Percentiles rank a stretch among this genome's conserved stretches.
Conservation (phyloP, 2,329 filamentous ascomycete species). For the Aureobasidium pullulans region DNA sequence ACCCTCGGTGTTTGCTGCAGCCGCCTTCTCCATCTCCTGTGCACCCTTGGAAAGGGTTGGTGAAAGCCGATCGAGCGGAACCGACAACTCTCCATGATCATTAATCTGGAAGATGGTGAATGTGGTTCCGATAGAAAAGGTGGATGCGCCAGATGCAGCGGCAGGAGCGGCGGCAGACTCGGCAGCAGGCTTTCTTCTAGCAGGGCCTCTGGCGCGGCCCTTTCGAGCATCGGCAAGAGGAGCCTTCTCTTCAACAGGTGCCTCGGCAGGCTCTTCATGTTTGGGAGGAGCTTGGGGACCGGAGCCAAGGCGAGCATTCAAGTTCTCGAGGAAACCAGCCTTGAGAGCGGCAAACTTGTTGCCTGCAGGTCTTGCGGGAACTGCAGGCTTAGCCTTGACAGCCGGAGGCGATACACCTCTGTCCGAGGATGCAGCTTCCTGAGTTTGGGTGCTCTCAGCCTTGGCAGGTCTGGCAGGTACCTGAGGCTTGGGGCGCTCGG, state of each 20-base stretch:
- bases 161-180: conserved; percentile 46
- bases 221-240: conserved; percentile 88
- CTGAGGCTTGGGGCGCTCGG: conserved; percentile 56
- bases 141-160: conserved; percentile 45
- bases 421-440: conserved; percentile 28
- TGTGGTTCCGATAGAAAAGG: conserved; percentile 33
- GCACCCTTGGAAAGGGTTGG: conserved; percentile 15
- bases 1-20: conserved; percentile 22
- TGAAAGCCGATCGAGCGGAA: conserved; percentile 19
- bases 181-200: conserved; percentile 60
- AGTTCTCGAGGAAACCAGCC: conserved; percentile 83
- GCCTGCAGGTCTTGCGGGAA: conserved; percentile 69
- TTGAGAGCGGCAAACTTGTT: conserved; percentile 87
- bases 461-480: conserved; percentile 56
- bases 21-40: conserved; percentile 19
- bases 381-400: conserved; percentile 70
- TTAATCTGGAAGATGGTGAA: conserved; percentile 37
- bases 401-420: conserved; percentile 33
- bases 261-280: conserved; percentile 49
- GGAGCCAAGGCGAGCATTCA: conserved; percentile 81
- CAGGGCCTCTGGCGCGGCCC: conserved; percentile 78
- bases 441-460: conserved; percentile 28
- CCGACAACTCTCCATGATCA: conserved; percentile 32
- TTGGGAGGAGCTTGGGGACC: conserved; percentile 68
- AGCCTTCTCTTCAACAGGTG: conserved; percentile 59